Conservation (phyloP, 257 asterid species). For the Plantago ovata region DNA sequence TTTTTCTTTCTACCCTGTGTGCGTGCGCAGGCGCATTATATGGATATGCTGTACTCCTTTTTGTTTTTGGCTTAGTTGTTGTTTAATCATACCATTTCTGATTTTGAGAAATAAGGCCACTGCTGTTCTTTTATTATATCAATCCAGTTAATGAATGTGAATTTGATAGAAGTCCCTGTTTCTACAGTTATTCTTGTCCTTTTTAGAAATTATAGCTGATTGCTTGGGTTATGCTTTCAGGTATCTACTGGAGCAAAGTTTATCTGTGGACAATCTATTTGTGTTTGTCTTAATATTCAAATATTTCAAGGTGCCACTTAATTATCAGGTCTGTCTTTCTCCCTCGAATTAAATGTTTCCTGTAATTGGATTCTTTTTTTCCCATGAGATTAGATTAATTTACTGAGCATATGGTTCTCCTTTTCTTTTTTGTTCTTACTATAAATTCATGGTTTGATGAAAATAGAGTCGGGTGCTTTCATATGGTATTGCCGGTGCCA, state of each 20-base stretch:
- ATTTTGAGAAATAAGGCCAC: background rate
- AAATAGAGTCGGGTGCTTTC: constrained; percentile 83
- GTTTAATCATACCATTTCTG: constrained; percentile 5
- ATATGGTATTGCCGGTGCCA: constrained; percentile 95
- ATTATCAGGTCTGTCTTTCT: constrained; percentile 65
- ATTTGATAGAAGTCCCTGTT: background rate
- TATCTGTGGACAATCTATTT: constrained; percentile 96
- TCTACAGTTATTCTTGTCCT: background rate
- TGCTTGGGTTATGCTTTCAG: constrained; percentile 36
- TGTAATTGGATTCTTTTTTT: constrained; percentile 18
- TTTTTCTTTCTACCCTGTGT: no score
- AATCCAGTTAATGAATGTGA: no score
- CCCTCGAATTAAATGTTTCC: constrained; percentile 19
- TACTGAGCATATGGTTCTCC: constrained; percentile 21
- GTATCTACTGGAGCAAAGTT: constrained; percentile 93
- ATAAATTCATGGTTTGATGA: constrained; percentile 21
- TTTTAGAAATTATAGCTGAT: constrained; percentile 15
- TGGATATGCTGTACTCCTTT: no score
- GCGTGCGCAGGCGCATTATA: no score
- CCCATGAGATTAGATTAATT: constrained; percentile 12
- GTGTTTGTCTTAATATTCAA: constrained; percentile 91
- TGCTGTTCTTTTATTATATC: background rate
- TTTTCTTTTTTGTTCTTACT: background rate
- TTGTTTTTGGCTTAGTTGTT: constrained; percentile 1
- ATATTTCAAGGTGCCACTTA: constrained; percentile 84